Evolutionary conservation across 2,329 filamentous ascomycete species (phyloP).

Genomic region (Aureobasidium lini): DNA sequence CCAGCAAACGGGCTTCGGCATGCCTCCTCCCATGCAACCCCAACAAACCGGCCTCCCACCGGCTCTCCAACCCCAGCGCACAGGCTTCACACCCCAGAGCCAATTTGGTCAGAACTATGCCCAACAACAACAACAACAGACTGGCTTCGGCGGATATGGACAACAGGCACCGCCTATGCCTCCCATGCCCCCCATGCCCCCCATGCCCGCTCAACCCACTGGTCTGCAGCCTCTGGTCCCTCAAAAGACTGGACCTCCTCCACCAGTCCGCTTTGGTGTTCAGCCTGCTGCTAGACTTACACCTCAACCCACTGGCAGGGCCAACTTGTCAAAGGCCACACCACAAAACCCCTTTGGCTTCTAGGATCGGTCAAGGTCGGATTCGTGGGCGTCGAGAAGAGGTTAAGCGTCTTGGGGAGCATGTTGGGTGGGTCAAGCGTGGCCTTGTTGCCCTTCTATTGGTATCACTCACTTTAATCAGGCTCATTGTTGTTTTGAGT

Average conservation of each 20-base stretch:
- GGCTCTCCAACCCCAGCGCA: constrained; percentile 42
- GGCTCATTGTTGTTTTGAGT: not conserved
- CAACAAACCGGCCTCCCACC: constrained; percentile 37
- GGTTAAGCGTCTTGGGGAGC: not conserved
- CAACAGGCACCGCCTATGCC: constrained; percentile 42
- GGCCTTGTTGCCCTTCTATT: not conserved
- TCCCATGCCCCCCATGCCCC: constrained; percentile 52
- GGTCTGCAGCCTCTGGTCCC: constrained; percentile 54
- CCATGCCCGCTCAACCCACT: constrained; percentile 47
- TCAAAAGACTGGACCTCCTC: constrained; percentile 78
- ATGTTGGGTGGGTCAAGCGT: not conserved
- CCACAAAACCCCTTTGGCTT: constrained; percentile 66
- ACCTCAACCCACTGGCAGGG: constrained; percentile 83
- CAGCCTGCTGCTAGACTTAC: constrained; percentile 65
- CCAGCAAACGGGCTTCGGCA: constrained; percentile 49
- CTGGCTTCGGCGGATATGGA: constrained; percentile 27
- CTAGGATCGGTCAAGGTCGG: constrained; percentile 28
- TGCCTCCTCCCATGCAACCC: constrained; percentile 43
- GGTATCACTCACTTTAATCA: not conserved
- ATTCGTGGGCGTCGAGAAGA: not conserved
- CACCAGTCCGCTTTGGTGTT: constrained; percentile 83
- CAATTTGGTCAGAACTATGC: constrained; percentile 21
- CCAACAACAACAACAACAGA: constrained; percentile 10
- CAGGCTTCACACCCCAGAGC: constrained; percentile 33
- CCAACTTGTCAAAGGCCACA: constrained; percentile 86